Evolutionary conservation across 2,329 filamentous ascomycete genomes (phyloP).

Genomic region (Fusarium lateritium): DNA sequence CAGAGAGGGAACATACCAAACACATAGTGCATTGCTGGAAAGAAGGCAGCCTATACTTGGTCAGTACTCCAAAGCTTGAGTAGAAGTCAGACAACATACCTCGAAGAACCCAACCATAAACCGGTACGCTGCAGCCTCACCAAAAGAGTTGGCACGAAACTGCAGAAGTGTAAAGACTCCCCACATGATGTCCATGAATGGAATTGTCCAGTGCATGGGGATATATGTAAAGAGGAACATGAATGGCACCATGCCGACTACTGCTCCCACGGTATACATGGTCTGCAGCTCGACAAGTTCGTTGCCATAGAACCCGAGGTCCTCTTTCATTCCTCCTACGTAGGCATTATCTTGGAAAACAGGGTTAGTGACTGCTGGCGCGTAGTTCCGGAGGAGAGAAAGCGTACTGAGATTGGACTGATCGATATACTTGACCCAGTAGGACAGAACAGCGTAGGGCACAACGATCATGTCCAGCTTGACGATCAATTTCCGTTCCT

Average conservation of each 20-base stretch:
- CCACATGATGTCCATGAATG: constrained; percentile 67
- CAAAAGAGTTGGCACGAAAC: constrained; percentile 63
- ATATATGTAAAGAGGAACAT: constrained; percentile 63
- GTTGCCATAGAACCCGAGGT: constrained; percentile 65
- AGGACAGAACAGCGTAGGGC: constrained; percentile 43
- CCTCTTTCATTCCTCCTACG: constrained; percentile 68
- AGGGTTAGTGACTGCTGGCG: not conserved
- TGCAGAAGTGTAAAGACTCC: constrained; percentile 71
- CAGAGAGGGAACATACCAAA: constrained; percentile 12
- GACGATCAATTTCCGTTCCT: constrained; percentile 34
- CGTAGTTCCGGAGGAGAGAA: not conserved
- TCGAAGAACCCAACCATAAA: constrained; percentile 70
- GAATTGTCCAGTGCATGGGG: constrained; percentile 65
- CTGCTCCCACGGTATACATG: constrained; percentile 62
- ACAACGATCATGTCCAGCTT: constrained; percentile 69
- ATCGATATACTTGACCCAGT: constrained; percentile 48
- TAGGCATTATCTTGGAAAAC: constrained; percentile 65
- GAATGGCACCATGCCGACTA: constrained; percentile 66
- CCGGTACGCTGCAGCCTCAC: constrained; percentile 67
- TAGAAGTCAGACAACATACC: constrained; percentile 19
- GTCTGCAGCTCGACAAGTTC: constrained; percentile 68
- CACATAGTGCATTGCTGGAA: constrained; percentile 58
- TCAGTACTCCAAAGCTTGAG: not conserved
- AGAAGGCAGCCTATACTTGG: constrained; percentile 48
- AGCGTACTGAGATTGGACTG: constrained; percentile 42